Evolutionary conservation across 148 eudicot genomes (phyloP).

Genomic region (Bassia scoparia): DNA sequence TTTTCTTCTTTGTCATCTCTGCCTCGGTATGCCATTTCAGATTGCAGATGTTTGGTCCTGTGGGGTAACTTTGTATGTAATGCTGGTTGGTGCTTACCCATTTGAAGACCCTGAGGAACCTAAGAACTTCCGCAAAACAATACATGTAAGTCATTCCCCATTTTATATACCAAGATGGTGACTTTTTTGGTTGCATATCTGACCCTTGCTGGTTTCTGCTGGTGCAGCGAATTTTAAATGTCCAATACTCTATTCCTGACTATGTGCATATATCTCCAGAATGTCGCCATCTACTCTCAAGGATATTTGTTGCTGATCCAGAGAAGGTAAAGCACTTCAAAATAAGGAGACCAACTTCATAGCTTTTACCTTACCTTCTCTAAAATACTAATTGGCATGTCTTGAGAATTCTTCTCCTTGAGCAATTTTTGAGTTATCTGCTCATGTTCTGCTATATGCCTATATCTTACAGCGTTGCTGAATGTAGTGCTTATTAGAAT

Average conservation of each 20-base stretch:
- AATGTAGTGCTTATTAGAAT: no score
- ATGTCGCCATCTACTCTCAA: slow-evolving; percentile 81
- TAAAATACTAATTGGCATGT: not conserved
- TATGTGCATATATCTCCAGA: slow-evolving; percentile 86
- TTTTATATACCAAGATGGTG: not conserved
- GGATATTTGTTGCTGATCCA: slow-evolving; percentile 87
- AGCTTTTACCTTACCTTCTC: not conserved
- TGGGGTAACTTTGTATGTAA: slow-evolving; percentile 88
- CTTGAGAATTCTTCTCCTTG: no score
- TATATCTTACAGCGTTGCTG: no score
- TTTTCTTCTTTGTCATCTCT: not conserved
- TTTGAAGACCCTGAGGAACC: slow-evolving; percentile 97
- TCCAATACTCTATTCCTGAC: slow-evolving; percentile 88
- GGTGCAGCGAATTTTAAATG: slow-evolving; percentile 82
- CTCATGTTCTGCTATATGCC: no score
- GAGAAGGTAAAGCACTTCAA: slow-evolving; percentile 45
- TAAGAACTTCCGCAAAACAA: slow-evolving; percentile 80
- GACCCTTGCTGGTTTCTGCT: slow-evolving; percentile 18
- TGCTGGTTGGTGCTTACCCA: slow-evolving; percentile 92
- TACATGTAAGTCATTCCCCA: slow-evolving; percentile 44
- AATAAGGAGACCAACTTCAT: not conserved
- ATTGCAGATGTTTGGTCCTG: slow-evolving; percentile 98
- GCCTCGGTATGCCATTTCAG: slow-evolving; percentile 27
- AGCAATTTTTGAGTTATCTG: no score
- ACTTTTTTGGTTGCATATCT: slow-evolving; percentile 20